These are phyloP conservation scores for Penicillium salamii DNA, from an alignment of 495 filamentous ascomycete genomes.

Conservation along the genomic window DNA sequence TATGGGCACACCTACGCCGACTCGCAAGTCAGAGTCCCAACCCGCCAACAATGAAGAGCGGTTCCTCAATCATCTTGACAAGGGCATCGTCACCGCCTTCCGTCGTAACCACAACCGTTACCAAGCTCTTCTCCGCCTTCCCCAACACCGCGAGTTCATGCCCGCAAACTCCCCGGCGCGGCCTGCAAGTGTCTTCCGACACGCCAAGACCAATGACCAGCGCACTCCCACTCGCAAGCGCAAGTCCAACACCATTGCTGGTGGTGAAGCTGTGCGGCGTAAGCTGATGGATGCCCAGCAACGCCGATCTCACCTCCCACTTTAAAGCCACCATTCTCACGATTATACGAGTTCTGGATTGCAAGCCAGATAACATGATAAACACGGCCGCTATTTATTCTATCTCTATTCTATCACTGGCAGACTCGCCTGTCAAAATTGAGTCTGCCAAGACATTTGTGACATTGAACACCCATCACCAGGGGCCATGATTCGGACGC, in stretches of 20 bases:
- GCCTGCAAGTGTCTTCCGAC: constrained; percentile 47
- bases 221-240: constrained; percentile 44
- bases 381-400: constrained; percentile 22
- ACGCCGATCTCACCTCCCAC: constrained; percentile 2
- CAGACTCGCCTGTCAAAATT: constrained; percentile 12
- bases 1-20: constrained; percentile 48
- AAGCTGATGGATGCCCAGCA: constrained; percentile 47
- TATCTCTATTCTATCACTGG: constrained; percentile 22
- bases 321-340: constrained; percentile 2
- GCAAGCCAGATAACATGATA: constrained; percentile 23
- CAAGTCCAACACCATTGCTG: constrained; percentile 35
- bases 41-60: constrained; percentile 49
- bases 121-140: constrained; percentile 62
- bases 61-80: constrained; percentile 67
- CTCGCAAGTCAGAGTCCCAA: constrained; percentile 47
- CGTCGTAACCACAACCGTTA: constrained; percentile 74
- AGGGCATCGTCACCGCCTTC: constrained; percentile 72
- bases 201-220: constrained; percentile 42
- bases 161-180: constrained; percentile 46
- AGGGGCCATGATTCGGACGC: neutral
- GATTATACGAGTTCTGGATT: constrained; percentile 27
- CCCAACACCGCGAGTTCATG: constrained; percentile 51
- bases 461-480: neutral
- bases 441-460: neutral
- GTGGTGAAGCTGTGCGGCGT: constrained; percentile 45